Percentiles rank a stretch among this genome's conserved stretches.
phyloP scores from a whole-genome alignment of 331 rosid genomes.

The Erythrophleum ivorense region DNA sequence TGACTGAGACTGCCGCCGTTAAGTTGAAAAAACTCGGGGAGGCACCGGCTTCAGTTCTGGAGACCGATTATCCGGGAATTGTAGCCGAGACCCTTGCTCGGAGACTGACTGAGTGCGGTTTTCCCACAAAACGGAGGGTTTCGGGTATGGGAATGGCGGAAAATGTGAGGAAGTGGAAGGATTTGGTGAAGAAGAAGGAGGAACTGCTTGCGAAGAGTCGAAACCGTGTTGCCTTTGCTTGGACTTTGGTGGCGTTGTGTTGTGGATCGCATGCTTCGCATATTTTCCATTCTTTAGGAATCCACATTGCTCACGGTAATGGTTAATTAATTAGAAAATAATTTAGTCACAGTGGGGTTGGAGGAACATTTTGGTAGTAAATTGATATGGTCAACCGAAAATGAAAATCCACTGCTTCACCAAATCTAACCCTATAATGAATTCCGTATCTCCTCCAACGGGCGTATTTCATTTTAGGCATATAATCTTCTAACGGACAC shows the following conservation, averaged over 20 bases:
- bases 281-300: constrained; percentile 84
- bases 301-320: constrained; percentile 85
- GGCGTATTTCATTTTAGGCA: not conserved
- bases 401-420: not conserved
- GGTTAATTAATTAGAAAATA: not conserved
- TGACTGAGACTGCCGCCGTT: constrained; percentile 97
- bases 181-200: constrained; percentile 77
- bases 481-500: not conserved
- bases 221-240: constrained; percentile 85
- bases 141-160: constrained; percentile 80
- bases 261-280: constrained; percentile 97
- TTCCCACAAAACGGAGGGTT: constrained; percentile 72
- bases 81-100: constrained; percentile 76
- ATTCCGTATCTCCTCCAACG: not conserved
- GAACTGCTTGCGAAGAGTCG: constrained; percentile 70
- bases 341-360: not conserved
- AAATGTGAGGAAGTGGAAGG: constrained; percentile 95
- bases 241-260: constrained; percentile 95
- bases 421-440: not conserved
- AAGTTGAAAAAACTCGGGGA: constrained; percentile 50
- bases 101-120: constrained; percentile 86
- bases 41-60: constrained; percentile 26
- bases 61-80: constrained; percentile 36
- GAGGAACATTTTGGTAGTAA: not conserved
- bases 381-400: constrained; percentile 4